Conservation (phyloP, 2,329 filamentous ascomycete genomes). For the Zymoseptoria passerinii region DNA sequence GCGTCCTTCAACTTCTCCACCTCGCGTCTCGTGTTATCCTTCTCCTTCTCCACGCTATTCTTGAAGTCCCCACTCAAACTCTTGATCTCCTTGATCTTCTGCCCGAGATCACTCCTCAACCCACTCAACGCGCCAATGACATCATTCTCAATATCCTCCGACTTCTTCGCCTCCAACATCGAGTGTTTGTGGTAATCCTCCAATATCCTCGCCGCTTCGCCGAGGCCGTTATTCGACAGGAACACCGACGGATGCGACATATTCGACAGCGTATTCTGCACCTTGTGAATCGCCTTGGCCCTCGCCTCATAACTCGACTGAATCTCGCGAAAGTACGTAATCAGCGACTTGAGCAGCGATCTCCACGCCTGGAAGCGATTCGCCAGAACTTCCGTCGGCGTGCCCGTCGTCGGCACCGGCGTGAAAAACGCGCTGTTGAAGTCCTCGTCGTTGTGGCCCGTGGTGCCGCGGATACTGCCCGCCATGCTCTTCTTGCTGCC, state of each 20-base stretch:
- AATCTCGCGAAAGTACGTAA: slow-evolving; percentile 87
- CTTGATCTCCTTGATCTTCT: slow-evolving; percentile 99
- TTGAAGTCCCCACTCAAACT: slow-evolving; percentile 89
- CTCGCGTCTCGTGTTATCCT: slow-evolving; percentile 71
- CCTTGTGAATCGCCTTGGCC: slow-evolving; percentile 71
- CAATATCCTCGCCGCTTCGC: slow-evolving; percentile 75
- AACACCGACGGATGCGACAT: slow-evolving; percentile 67
- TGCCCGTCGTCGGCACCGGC: slow-evolving; percentile 78
- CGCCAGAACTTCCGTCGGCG: slow-evolving; percentile 78
- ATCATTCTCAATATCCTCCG: slow-evolving; percentile 81
- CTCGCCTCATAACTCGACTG: slow-evolving; percentile 81
- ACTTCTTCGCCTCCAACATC: slow-evolving; percentile 75
- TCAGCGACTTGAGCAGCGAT: slow-evolving; percentile 88
- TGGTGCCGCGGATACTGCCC: slow-evolving; percentile 74
- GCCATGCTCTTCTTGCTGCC: slow-evolving; percentile 75
- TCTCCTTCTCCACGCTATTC: slow-evolving; percentile 91
- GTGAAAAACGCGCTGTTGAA: slow-evolving; percentile 79
- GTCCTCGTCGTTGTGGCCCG: slow-evolving; percentile 55
- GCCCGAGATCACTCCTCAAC: slow-evolving; percentile 75
- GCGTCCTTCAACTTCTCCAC: slow-evolving; percentile 76
- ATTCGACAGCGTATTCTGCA: slow-evolving; percentile 78
- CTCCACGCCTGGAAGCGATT: slow-evolving; percentile 93
- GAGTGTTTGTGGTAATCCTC: slow-evolving; percentile 75
- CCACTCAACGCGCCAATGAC: slow-evolving; percentile 82
- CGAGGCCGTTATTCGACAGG: slow-evolving; percentile 70